Percentiles rank a stretch among this genome's conserved stretches.
phyloP scores from a whole-genome alignment of 768 basidiomycete genomes.

The Russula sp. region DNA sequence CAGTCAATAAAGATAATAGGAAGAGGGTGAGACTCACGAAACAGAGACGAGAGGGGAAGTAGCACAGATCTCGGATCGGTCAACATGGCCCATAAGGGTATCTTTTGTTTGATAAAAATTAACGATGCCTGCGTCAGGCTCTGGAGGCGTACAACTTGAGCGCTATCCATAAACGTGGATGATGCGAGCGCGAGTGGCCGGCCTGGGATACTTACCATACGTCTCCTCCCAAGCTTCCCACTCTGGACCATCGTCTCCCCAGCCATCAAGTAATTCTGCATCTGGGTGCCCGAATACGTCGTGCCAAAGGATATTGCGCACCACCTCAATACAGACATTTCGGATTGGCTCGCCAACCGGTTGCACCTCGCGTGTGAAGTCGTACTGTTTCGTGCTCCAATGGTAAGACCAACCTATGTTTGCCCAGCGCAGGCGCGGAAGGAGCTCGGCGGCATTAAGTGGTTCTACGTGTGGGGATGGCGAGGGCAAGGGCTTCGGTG shows the following conservation, averaged over 20 bases:
- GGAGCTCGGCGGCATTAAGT: conserved; percentile 43
- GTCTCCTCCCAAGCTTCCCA: conserved; percentile 72
- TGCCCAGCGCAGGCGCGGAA: conserved; percentile 85
- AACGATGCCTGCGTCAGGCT: conserved; percentile 93
- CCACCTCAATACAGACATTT: conserved; percentile 54
- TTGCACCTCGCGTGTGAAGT: conserved; percentile 66
- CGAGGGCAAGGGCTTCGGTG: conserved; percentile 52
- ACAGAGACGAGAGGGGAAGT: conserved; percentile 90
- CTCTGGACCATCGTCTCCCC: conserved; percentile 48
- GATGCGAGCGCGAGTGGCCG: neutral
- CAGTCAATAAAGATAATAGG: neutral
- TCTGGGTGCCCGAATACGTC: conserved; percentile 41
- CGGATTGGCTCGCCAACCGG: conserved; percentile 51
- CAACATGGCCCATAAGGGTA: conserved; percentile 96
- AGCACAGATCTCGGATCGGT: conserved; percentile 89
- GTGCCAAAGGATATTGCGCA: conserved; percentile 61
- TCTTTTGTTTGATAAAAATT: conserved; percentile 94
- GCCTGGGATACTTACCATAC: conserved; percentile 51
- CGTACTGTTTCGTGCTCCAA: conserved; percentile 95
- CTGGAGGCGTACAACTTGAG: conserved; percentile 33
- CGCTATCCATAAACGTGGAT: neutral
- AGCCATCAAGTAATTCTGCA: conserved; percentile 30
- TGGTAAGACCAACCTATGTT: conserved; percentile 97
- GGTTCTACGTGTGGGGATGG: conserved; percentile 58
- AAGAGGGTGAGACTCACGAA: conserved; percentile 50